Conservation (phyloP, 2,329 filamentous ascomycete genomes). For the Fusarium sublunatum region DNA sequence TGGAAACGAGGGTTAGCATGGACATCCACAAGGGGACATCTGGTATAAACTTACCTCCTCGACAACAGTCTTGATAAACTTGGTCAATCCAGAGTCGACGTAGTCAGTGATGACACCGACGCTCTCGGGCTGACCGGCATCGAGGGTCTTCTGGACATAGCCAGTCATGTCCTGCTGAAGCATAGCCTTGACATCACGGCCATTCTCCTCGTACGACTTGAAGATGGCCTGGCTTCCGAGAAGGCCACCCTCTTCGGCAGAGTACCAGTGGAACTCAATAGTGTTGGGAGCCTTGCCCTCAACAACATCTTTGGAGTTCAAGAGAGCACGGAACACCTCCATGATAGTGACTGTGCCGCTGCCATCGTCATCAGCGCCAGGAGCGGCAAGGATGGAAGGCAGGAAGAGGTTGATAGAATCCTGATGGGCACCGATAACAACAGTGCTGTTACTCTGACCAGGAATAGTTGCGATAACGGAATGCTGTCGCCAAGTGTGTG, state of each 20-base stretch:
- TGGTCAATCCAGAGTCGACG: slow-evolving; percentile 83
- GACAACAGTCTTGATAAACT: slow-evolving; percentile 91
- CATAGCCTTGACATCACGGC: slow-evolving; percentile 90
- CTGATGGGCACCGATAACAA: slow-evolving; percentile 92
- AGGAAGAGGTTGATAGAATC: slow-evolving; percentile 95
- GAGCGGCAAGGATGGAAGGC: slow-evolving; percentile 83
- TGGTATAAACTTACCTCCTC: slow-evolving; percentile 56
- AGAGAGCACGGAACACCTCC: slow-evolving; percentile 85
- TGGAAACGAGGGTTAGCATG: slow-evolving; percentile 45
- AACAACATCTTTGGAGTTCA: slow-evolving; percentile 76
- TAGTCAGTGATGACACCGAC: slow-evolving; percentile 95
- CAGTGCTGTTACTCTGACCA: slow-evolving; percentile 83
- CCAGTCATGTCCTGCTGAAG: slow-evolving; percentile 99
- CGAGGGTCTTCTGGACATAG: slow-evolving; percentile 83
- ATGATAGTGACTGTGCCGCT: slow-evolving; percentile 94
- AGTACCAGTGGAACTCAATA: slow-evolving; percentile 97
- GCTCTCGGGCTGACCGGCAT: slow-evolving; percentile 83
- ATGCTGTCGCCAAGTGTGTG: slow-evolving; percentile 88
- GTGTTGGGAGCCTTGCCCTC: slow-evolving; percentile 82
- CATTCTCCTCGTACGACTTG: slow-evolving; percentile 77
- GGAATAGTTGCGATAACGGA: slow-evolving; percentile 93
- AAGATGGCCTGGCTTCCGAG: slow-evolving; percentile 93
- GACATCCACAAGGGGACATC: background rate
- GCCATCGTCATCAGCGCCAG: slow-evolving; percentile 95
- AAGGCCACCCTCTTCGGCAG: slow-evolving; percentile 87